phyloP scores from a whole-genome alignment of 257 asterid genomes.

The Handroanthus guayacan region DNA sequence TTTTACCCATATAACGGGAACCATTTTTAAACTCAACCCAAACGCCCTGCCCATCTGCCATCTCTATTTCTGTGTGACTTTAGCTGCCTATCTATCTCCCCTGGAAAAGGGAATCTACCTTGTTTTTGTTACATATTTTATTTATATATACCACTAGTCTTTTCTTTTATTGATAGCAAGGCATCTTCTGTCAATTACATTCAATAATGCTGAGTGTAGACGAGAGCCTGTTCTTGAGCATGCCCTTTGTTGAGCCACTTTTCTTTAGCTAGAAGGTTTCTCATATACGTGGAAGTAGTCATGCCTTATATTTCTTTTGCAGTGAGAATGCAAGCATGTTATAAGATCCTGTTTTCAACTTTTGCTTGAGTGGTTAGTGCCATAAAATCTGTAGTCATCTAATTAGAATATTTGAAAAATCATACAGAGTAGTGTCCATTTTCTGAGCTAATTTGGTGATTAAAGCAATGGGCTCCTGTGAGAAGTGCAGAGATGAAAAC shows the following conservation, averaged over 20 bases:
- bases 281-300: background rate
- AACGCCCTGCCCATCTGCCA: no score
- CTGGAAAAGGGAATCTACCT: background rate
- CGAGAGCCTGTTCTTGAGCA: background rate
- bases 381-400: background rate
- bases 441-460: background rate
- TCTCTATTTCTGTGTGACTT: background rate
- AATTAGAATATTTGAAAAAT: no score
- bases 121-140: background rate
- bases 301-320: background rate
- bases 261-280: background rate
- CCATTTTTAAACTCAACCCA: no score
- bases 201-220: background rate
- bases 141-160: background rate
- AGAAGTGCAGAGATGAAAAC: background rate
- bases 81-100: background rate
- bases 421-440: no score
- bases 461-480: background rate
- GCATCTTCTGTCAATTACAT: background rate
- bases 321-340: background rate
- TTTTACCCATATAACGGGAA: no score
- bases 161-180: background rate
- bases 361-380: background rate
- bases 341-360: background rate
- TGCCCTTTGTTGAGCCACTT: background rate